Conservation (phyloP, 345 rosid species). For the Turritis glabra region DNA sequence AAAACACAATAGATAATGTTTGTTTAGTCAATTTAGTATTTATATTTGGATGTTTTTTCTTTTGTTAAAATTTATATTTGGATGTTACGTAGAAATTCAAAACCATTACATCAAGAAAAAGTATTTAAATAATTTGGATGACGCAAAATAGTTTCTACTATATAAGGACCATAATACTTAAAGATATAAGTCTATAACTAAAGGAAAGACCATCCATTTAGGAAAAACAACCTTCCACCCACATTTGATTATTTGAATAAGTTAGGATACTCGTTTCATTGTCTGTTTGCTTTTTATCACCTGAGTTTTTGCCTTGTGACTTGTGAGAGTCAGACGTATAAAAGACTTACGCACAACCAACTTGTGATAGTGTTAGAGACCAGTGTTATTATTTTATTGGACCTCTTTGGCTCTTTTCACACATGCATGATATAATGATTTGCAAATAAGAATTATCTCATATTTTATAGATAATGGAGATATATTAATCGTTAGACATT, state of each 20-base stretch:
- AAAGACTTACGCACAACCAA: neutral
- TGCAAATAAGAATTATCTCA: neutral
- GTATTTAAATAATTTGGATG: neutral
- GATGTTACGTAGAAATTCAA: neutral
- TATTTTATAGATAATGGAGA: neutral
- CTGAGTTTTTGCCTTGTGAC: neutral
- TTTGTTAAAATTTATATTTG: too few species aligned
- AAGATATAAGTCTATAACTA: too few species aligned
- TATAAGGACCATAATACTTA: neutral
- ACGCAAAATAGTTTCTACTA: neutral
- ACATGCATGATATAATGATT: neutral
- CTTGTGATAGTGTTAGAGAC: neutral
- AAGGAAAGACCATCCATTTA: neutral
- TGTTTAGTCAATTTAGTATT: neutral
- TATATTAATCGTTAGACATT: neutral
- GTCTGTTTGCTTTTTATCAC: neutral
- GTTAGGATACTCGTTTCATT: neutral
- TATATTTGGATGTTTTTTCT: neutral
- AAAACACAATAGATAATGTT: neutral
- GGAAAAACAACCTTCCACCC: neutral
- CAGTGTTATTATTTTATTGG: conserved; percentile 3
- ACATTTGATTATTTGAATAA: neutral
- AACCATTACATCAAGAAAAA: neutral
- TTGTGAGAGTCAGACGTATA: neutral
- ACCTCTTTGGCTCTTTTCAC: neutral